Percentiles rank a stretch among this genome's conserved stretches.
phyloP scores from a whole-genome alignment of 2,329 filamentous ascomycete species.

The Exophiala xenobiotica region DNA sequence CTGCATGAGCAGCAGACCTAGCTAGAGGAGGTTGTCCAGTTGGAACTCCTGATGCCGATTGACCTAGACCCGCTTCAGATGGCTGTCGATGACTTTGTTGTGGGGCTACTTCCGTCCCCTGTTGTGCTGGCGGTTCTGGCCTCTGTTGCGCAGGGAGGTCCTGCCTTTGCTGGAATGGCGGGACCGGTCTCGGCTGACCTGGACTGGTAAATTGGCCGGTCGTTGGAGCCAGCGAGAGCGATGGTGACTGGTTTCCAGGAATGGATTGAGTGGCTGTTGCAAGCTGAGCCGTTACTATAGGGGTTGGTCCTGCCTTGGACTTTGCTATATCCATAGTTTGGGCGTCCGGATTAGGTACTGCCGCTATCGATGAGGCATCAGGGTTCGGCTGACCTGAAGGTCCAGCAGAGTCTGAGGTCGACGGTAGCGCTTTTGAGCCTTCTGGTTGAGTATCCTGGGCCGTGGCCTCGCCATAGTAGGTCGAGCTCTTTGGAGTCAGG shows the following conservation, averaged over 20 bases:
- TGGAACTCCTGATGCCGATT: too few species aligned
- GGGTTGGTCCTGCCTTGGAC: too few species aligned
- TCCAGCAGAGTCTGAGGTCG: not conserved
- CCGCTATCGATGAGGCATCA: not conserved
- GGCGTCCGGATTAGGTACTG: too few species aligned
- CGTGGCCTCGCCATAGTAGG: constrained; percentile 7
- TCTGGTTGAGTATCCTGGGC: not conserved
- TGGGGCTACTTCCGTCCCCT: not conserved
- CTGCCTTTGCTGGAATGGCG: not conserved
- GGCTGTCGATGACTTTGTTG: too few species aligned
- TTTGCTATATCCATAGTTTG: too few species aligned
- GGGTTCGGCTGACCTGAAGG: not conserved
- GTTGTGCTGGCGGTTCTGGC: not conserved
- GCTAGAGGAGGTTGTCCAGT: too few species aligned
- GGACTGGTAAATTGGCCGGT: not conserved
- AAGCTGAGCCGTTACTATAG: too few species aligned
- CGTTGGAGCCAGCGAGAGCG: not conserved
- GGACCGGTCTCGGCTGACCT: not conserved
- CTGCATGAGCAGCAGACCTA: too few species aligned
- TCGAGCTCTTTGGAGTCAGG: constrained; percentile 38
- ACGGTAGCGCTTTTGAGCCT: not conserved
- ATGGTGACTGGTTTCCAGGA: not conserved
- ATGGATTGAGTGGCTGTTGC: not conserved
- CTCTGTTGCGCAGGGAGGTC: not conserved
- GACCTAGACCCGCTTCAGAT: too few species aligned